Conservation (phyloP, 805 yeast genomes). For the Saitoella complicata region DNA sequence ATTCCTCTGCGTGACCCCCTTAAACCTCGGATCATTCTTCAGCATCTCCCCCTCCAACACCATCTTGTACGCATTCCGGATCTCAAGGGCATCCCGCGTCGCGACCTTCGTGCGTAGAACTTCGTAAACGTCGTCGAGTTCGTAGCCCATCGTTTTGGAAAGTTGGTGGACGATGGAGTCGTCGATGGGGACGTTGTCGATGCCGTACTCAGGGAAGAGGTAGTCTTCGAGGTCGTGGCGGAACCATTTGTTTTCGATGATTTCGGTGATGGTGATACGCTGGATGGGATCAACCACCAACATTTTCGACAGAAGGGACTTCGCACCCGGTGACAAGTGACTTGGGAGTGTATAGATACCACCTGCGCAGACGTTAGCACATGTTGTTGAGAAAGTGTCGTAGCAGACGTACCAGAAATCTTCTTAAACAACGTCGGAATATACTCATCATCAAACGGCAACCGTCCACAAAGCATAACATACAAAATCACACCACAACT, state of each 20-base stretch:
- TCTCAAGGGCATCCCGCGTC: slow-evolving; percentile 45
- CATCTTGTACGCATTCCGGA: slow-evolving; percentile 69
- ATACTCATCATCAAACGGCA: slow-evolving; percentile 92
- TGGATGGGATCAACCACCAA: slow-evolving; percentile 86
- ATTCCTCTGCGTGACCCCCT: slow-evolving; percentile 27
- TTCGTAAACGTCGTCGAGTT: slow-evolving; percentile 63
- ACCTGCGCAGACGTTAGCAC: slow-evolving; percentile 21
- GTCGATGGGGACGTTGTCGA: slow-evolving; percentile 36
- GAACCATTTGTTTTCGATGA: slow-evolving; percentile 91
- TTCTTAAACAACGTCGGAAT: slow-evolving; percentile 88
- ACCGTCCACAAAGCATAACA: slow-evolving; percentile 88
- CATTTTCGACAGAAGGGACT: slow-evolving; percentile 70
- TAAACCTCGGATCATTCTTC: slow-evolving; percentile 37
- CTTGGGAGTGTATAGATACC: slow-evolving; percentile 88
- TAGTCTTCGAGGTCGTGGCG: slow-evolving; percentile 65
- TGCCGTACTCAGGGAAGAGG: slow-evolving; percentile 34
- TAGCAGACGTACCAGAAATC: slow-evolving; percentile 32
- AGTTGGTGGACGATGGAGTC: slow-evolving; percentile 62
- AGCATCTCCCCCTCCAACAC: slow-evolving; percentile 63
- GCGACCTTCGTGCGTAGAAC: slow-evolving; percentile 37
- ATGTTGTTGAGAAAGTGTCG: not conserved
- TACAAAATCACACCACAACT: slow-evolving; percentile 88
- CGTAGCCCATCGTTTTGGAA: slow-evolving; percentile 76
- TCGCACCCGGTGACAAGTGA: slow-evolving; percentile 72
- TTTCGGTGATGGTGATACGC: slow-evolving; percentile 81